A percentile compares a stretch with the other conserved stretches of the same genome.
Conservation (phyloP, 371 early-diverging fungal genomes). For the Mucor plumbeus region DNA sequence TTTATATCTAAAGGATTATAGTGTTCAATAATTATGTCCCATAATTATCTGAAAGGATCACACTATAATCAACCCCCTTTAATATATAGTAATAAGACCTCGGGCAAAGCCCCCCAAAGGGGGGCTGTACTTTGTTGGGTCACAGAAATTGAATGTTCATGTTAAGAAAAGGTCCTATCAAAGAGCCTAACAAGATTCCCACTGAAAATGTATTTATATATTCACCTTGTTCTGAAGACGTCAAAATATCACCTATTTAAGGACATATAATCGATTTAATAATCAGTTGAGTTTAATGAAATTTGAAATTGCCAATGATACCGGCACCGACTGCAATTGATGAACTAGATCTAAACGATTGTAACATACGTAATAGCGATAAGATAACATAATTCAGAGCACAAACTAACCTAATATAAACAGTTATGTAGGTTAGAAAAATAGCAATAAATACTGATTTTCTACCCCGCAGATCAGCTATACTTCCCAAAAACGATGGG, state of each 20-base stretch:
- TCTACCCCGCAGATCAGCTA: constrained; percentile 65
- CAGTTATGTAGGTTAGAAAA: constrained; percentile 54
- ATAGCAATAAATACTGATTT: constrained; percentile 62
- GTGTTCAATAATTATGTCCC: too few species aligned
- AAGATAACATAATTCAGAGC: constrained; percentile 52
- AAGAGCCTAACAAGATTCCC: constrained; percentile 57
- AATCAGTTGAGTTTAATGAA: too few species aligned
- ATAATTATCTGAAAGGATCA: too few species aligned
- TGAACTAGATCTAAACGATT: constrained; percentile 66
- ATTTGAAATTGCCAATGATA: constrained; percentile 7
- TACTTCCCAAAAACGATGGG: constrained; percentile 63
- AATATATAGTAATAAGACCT: too few species aligned
- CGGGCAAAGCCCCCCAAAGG: too few species aligned
- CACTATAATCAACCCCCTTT: too few species aligned
- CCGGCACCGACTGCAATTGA: constrained; percentile 57
- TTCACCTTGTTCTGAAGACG: constrained; percentile 55
- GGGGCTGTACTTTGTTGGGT: background rate
- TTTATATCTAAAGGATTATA: too few species aligned
- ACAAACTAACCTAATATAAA: constrained; percentile 62
- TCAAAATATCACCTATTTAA: constrained; percentile 2
- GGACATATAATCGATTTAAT: background rate
- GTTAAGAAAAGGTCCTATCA: constrained; percentile 43
- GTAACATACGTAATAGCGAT: constrained; percentile 62
- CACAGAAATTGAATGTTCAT: constrained; percentile 2
- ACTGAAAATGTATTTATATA: constrained; percentile 64